Evolutionary conservation across 257 asterid genomes (phyloP), one percentile per base, ranked within the genome.

Genomic region (Primulina eburnea): DNA sequence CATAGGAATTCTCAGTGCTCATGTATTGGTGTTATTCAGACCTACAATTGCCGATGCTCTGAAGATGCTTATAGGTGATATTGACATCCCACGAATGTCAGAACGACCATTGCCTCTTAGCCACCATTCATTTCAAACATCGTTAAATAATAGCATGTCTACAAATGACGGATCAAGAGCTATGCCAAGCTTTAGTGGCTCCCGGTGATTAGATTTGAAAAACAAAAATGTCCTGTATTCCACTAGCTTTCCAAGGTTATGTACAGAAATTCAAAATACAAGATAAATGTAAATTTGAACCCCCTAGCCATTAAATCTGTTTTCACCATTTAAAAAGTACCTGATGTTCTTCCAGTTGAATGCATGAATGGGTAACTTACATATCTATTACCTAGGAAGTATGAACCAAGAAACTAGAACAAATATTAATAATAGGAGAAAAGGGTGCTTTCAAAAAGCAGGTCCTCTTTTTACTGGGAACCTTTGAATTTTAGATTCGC

Each of bases 11-110:
- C 79, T 87, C 2, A 84, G 92, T 71, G 86, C 90, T 66, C 92
- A 84, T 72, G 85, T 81, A 11, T 84, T 87, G 92, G 92, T 84
- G 35, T 88, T 84, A 17, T 78, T 84, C 37, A 79, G 92, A 62
- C 90, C 90, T 4, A 81, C 88, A 65, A 79, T 84, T 72, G 85
- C 77, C 14, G 90, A 87, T 55, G 90, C 88, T 8, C 57, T 84
- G 70, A 87, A 77, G 85, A 87, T 87, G 92, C 88, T 87, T 5
- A 88, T 84, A 73, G 90, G 92, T 34, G 92, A 87, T 33, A 79
- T 82, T 9, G 88, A 87, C 69, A 87, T 84, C 38, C 90, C 92
- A 3, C 71, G 67, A 40, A 30, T 84, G 70, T 83, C 82, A 14
- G 88, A 84, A 16, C 77, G 88, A 34, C 90, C 90, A 2, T 57